phyloP scores from a whole-genome alignment of 208 protist species.

The Acanthamoeba culbertsoni region DNA sequence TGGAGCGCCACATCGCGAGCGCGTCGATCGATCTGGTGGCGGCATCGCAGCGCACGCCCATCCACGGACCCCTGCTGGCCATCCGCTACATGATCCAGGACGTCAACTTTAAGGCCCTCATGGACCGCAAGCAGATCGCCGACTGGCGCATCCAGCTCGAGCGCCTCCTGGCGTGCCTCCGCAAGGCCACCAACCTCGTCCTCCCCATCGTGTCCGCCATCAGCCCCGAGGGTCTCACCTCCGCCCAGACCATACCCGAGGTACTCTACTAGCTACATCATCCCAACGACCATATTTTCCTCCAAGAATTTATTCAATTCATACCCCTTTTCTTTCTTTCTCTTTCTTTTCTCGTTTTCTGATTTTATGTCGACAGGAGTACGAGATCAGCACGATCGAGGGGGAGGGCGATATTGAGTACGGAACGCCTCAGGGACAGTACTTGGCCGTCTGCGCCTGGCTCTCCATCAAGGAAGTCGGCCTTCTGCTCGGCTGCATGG shows the following conservation, averaged over 20 bases:
- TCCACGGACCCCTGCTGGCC: slow-evolving; percentile 17
- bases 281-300: too few relatives aligned
- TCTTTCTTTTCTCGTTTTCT: not conserved
- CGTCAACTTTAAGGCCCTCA: slow-evolving; percentile 37
- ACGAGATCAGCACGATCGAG: not conserved
- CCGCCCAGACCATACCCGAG: not conserved
- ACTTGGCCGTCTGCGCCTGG: slow-evolving; percentile 11
- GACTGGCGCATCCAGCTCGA: not conserved
- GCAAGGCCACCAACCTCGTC: slow-evolving; percentile 2
- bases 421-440: not conserved
- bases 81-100: slow-evolving; percentile 47
- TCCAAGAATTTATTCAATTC: too few relatives aligned
- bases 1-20: not conserved
- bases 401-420: not conserved
- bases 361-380: not conserved
- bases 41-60: not conserved
- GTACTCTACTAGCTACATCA: too few relatives aligned
- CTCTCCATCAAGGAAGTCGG: slow-evolving; percentile 38
- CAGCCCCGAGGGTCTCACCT: slow-evolving; percentile 20
- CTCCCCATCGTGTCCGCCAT: not conserved
- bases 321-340: too few relatives aligned
- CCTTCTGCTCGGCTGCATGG: not conserved
- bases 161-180: not conserved
- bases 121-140: not conserved
- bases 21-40: not conserved